phyloP scores from a whole-genome alignment of 116 monocot species.

The Iris pallida region DNA sequence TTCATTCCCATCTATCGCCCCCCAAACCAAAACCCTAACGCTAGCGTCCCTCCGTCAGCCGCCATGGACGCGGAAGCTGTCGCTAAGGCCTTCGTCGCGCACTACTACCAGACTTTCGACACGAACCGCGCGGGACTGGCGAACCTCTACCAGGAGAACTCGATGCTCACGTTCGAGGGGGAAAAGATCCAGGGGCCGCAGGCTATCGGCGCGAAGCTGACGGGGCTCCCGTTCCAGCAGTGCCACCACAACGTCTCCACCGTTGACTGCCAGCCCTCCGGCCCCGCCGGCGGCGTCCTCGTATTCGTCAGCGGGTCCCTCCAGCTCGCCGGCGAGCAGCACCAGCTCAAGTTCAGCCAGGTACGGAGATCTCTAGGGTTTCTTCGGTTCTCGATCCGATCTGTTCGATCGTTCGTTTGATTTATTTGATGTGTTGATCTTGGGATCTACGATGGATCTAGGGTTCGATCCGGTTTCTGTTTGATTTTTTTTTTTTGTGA shows the following conservation, averaged over 20 bases:
- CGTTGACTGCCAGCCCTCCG: conserved; percentile 25
- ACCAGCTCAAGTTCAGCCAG: conserved; percentile 76
- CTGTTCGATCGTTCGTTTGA: too few relatives aligned
- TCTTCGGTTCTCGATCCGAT: not conserved
- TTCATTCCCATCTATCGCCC: too few relatives aligned
- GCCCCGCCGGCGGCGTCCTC: conserved; percentile 51
- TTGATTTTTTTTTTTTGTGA: too few relatives aligned
- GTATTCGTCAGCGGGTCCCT: conserved; percentile 70
- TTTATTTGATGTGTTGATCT: too few relatives aligned
- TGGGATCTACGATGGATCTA: too few relatives aligned
- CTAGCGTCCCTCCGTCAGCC: not conserved
- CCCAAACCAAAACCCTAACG: too few relatives aligned
- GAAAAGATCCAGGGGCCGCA: conserved; percentile 37
- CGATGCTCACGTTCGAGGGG: conserved; percentile 71
- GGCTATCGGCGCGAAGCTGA: conserved; percentile 47
- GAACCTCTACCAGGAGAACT: conserved; percentile 46
- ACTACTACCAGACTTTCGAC: conserved; percentile 73
- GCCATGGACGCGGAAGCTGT: conserved; percentile 54
- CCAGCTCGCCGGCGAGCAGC: conserved; percentile 62
- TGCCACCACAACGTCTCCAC: conserved; percentile 47
- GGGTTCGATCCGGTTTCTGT: too few relatives aligned
- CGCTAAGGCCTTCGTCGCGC: conserved; percentile 58
- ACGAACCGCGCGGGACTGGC: conserved; percentile 38
- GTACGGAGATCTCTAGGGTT: conserved; percentile 11
- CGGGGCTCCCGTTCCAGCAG: conserved; percentile 48